Percentiles rank a stretch among this genome's conserved stretches.
Evolutionary conservation across 805 yeast genomes (phyloP).

Genomic region (Nakazawaea siamensis): DNA sequence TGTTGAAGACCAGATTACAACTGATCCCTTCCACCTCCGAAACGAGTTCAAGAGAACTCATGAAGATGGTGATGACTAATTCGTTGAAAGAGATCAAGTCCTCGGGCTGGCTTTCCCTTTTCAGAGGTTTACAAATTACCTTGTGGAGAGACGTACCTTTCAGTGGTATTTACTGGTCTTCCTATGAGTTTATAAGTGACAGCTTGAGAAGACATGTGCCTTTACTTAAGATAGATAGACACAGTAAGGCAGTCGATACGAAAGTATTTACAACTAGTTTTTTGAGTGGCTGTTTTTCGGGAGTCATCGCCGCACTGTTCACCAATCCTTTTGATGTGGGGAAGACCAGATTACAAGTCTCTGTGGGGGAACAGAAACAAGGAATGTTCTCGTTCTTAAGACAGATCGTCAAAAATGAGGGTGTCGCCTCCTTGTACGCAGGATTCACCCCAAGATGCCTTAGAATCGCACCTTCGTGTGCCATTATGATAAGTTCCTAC

Average conservation of each 20-base stretch:
- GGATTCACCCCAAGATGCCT: slow-evolving; percentile 82
- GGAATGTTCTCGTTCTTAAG: slow-evolving; percentile 64
- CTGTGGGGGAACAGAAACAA: slow-evolving; percentile 31
- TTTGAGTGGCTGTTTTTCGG: slow-evolving; percentile 76
- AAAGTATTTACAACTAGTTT: slow-evolving; percentile 55
- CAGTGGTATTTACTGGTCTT: slow-evolving; percentile 90
- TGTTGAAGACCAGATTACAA: slow-evolving; percentile 82
- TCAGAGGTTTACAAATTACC: slow-evolving; percentile 81
- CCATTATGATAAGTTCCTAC: slow-evolving; percentile 94
- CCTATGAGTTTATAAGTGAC: slow-evolving; percentile 50
- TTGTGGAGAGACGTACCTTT: slow-evolving; percentile 98
- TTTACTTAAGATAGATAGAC: not conserved
- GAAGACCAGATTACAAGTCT: slow-evolving; percentile 80
- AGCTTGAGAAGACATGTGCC: slow-evolving; percentile 19
- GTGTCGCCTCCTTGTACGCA: slow-evolving; percentile 74
- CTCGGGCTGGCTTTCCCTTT: slow-evolving; percentile 58
- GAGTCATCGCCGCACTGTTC: slow-evolving; percentile 73
- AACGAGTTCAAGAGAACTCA: slow-evolving; percentile 29
- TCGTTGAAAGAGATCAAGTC: slow-evolving; percentile 32
- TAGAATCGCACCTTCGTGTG: slow-evolving; percentile 96
- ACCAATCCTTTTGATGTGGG: slow-evolving; percentile 98
- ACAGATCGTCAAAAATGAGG: slow-evolving; percentile 64
- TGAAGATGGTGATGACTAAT: slow-evolving; percentile 33
- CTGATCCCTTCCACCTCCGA: slow-evolving; percentile 55
- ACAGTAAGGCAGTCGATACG: slow-evolving; percentile 14